Evolutionary conservation across 768 basidiomycete species (phyloP), one percentile per base, ranked within the genome.

Genomic region (Agrocybe pediades): DNA sequence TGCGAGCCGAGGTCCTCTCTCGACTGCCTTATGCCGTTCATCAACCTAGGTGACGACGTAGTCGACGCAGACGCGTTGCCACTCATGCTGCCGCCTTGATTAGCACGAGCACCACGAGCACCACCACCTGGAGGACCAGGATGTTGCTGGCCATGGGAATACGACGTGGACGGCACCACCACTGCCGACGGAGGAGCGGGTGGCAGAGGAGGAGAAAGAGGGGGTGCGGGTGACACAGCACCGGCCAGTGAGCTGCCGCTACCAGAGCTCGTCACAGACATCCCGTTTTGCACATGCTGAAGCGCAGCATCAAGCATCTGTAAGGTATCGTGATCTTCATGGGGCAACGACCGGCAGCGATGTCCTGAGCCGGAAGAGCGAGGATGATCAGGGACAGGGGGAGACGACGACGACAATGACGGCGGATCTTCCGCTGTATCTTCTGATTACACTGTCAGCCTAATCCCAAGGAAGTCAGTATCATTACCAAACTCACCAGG

Each of bases 241-340:
- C 51, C 52, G 40, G 60, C 57, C 43, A 63, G 36, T 5, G 62
- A 63, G 26, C 56, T 59, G 8, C 57, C 54, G 21, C 52, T 39
- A 15, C 46, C 45, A 17, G 33, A 19, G 20, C 36, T 27, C 40
- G 39, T 46, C 33, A 27, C 42, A 23, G 51, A 39, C 17, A 47
- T 54, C 20, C 51, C 58, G 2, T 55, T 56, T 15, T 62, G 60
- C 1, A 46, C 50, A 29, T 57, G 49, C 40, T 57, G 54, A 49
- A 65, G 26, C 0, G 70, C 69, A n/a, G 78, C 68, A 41, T 81
- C 78, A 16, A 85, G 62, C 68, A 79, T 69, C 57, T 75, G 74
- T 56, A 71, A 70, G 3, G n/a, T n/a, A n/a, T n/a, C n/a, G n/a
- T n/a, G n/a, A n/a, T n/a, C n/a, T n/a, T n/a, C n/a, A n/a, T n/a